Evolutionary conservation across 169 alveolate genomes (phyloP).

Genomic region (Perkinsus marinus): DNA sequence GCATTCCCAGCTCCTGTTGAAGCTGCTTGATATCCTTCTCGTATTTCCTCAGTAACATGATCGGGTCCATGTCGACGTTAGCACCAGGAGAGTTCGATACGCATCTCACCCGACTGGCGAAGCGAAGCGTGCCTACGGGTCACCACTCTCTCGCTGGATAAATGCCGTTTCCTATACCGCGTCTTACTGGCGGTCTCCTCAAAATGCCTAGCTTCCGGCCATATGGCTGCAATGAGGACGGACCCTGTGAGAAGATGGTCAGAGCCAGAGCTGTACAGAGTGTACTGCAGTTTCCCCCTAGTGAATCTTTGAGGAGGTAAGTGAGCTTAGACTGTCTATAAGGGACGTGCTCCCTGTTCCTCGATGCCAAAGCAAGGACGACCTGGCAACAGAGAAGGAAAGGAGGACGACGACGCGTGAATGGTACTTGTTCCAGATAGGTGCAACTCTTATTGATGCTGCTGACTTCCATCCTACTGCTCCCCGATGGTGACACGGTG

Average conservation of each 20-base stretch:
- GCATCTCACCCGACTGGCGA: constrained; percentile 77
- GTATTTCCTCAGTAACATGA: constrained; percentile 37
- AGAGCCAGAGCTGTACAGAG: constrained; percentile 34
- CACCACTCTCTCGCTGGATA: constrained; percentile 19
- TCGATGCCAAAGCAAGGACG: constrained; percentile 77
- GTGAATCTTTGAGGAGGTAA: constrained; percentile 54
- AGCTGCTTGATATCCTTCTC: constrained; percentile 75
- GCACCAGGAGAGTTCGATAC: constrained; percentile 35
- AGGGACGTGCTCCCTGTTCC: constrained; percentile 69
- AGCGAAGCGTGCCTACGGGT: constrained; percentile 70
- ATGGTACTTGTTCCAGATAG: constrained; percentile 69
- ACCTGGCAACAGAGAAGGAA: constrained; percentile 12
- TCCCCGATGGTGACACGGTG: background rate
- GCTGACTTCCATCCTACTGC: constrained; percentile 56
- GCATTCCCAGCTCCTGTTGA: constrained; percentile 80
- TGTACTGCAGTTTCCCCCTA: constrained; percentile 80
- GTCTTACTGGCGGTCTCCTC: constrained; percentile 28
- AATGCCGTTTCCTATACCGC: background rate
- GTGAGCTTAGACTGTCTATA: constrained; percentile 72
- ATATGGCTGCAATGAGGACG: constrained; percentile 47
- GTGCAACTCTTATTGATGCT: constrained; percentile 75
- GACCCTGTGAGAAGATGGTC: background rate
- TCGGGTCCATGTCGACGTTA: constrained; percentile 45
- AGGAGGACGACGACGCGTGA: background rate
- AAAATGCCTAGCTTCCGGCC: constrained; percentile 66